Evolutionary conservation across 805 yeast genomes (phyloP).

Genomic region (Pichia cephalocereana): DNA sequence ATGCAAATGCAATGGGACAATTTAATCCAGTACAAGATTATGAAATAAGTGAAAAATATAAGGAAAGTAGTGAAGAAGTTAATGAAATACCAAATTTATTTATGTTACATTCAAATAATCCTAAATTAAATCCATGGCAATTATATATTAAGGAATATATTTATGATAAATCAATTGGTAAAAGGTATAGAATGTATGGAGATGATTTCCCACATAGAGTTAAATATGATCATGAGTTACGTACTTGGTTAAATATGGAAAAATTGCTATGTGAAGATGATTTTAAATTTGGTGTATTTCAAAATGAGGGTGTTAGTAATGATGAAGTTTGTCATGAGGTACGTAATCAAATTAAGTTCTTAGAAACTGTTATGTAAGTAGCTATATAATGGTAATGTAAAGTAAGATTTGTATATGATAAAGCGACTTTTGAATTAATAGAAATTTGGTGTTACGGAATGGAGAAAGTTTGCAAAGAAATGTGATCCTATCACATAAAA

Average conservation of each 20-base stretch:
- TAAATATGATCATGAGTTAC: constrained; percentile 49
- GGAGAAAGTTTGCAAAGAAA: no score
- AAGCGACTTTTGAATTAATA: no score
- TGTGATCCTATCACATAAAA: no score
- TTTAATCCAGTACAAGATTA: constrained; percentile 59
- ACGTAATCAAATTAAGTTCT: no score
- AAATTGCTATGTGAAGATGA: no score
- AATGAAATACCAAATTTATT: constrained; percentile 27
- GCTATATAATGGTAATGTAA: no score
- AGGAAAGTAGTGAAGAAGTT: constrained; percentile 11
- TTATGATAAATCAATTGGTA: constrained; percentile 28
- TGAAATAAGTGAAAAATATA: constrained; percentile 21
- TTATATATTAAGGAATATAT: constrained; percentile 35
- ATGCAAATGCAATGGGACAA: constrained; percentile 77
- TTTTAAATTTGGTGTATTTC: no score
- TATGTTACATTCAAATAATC: constrained; percentile 60
- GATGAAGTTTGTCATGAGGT: no score
- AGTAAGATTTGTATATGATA: no score
- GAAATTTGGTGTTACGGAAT: no score
- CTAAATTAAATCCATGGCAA: constrained; percentile 55
- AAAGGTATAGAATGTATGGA: constrained; percentile 50
- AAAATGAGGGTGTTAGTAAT: no score
- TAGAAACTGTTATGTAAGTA: no score
- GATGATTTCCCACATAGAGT: constrained; percentile 38
- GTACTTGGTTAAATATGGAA: constrained; percentile 36